Conservation (phyloP, 371 early-diverging fungal species). For the Mortierella sp. region DNA sequence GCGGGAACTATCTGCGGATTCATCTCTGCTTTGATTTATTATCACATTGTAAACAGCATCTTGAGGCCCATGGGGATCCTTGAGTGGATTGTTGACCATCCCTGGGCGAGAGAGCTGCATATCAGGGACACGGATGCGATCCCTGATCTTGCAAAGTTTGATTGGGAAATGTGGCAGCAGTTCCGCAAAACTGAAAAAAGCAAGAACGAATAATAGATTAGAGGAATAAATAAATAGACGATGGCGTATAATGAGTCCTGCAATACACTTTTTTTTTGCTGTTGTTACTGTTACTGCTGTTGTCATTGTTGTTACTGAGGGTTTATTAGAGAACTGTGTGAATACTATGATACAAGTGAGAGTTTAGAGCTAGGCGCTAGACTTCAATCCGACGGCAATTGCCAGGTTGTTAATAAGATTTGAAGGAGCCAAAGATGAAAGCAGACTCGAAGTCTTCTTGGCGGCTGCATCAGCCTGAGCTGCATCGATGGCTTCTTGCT, state of each 20-base stretch:
- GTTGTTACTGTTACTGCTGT: neutral
- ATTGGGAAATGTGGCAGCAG: constrained; percentile 69
- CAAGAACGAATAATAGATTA: constrained; percentile 13
- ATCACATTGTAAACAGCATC: constrained; percentile 55
- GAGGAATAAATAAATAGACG: neutral
- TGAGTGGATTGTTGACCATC: constrained; percentile 59
- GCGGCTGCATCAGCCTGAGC: constrained; percentile 26
- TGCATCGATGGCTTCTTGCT: constrained; percentile 32
- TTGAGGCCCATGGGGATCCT: constrained; percentile 60
- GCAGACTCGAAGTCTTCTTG: constrained; percentile 8
- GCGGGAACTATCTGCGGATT: constrained; percentile 77
- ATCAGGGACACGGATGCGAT: constrained; percentile 71
- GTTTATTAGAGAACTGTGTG: neutral
- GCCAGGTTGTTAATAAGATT: constrained; percentile 39
- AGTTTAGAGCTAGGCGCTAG: constrained; percentile 27
- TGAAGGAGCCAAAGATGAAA: constrained; percentile 28
- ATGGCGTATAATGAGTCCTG: too few relatives aligned
- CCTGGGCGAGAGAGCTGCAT: constrained; percentile 62
- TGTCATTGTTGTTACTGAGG: neutral
- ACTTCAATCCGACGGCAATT: constrained; percentile 44
- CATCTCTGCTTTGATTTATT: constrained; percentile 75
- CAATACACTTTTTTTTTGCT: too few relatives aligned
- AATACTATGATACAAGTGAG: constrained; percentile 16
- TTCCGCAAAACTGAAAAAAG: constrained; percentile 4
- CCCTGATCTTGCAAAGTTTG: constrained; percentile 67